Conservation (phyloP, 352 stramenopile genomes). For the Globisporangium spinosum region DNA sequence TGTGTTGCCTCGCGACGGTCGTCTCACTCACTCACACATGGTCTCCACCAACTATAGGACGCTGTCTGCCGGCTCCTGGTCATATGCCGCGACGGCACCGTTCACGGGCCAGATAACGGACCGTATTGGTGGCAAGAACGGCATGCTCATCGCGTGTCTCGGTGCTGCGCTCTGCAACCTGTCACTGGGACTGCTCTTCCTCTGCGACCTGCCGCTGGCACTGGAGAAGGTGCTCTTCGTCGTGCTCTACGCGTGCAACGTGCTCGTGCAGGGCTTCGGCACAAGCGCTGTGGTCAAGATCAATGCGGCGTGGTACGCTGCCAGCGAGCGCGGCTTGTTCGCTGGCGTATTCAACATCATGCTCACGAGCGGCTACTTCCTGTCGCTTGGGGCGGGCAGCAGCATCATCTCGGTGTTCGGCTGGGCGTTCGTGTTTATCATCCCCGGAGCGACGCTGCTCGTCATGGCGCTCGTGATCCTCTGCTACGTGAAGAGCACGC, state of each 20-base stretch:
- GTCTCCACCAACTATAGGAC: conserved; percentile 27
- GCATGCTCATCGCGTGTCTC: conserved; percentile 67
- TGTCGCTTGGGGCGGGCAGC: conserved; percentile 60
- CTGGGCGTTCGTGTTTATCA: conserved; percentile 70
- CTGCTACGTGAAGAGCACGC: conserved; percentile 53
- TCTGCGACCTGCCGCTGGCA: conserved; percentile 28
- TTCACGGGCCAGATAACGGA: conserved; percentile 72
- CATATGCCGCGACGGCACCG: conserved; percentile 65
- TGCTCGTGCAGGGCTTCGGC: conserved; percentile 73
- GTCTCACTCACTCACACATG: conserved; percentile 5
- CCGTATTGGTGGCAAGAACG: conserved; percentile 60
- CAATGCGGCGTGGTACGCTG: conserved; percentile 68
- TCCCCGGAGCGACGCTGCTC: conserved; percentile 46
- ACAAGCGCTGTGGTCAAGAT: conserved; percentile 85
- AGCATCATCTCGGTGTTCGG: conserved; percentile 60
- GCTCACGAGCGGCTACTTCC: conserved; percentile 70
- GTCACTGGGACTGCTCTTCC: conserved; percentile 49
- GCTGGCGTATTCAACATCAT: conserved; percentile 77
- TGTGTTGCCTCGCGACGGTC: background rate
- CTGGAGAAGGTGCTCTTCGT: conserved; percentile 47
- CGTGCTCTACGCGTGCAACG: conserved; percentile 58
- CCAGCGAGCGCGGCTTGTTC: conserved; percentile 64
- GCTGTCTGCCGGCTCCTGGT: conserved; percentile 65
- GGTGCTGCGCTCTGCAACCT: conserved; percentile 65
- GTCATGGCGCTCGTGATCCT: conserved; percentile 55